Base-by-base conservation (phyloP, 176 grass and related monocot genomes). In the Avena insularis region DNA sequence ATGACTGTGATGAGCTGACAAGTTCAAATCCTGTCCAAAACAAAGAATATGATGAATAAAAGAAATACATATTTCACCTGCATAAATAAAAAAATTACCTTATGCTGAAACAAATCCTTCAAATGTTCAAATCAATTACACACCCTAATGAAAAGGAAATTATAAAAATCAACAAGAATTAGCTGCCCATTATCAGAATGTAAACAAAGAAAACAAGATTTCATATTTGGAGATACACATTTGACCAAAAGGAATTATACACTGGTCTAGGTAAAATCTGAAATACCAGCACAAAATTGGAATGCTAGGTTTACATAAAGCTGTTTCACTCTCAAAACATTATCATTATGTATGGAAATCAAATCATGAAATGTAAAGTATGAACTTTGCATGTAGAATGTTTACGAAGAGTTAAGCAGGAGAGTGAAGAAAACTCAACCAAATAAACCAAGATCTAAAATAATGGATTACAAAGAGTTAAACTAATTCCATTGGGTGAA, bases 1-100 rank as follows among this genome's bases (percentile, higher is more conserved):
- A 98, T 98, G 84, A 25, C 77, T 12, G 45, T 1, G 55, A 23
- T 29, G 12, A 57, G 59, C 40, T 31, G 33, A 85, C 70, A 57
- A 19, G 31, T 78, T 55, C 5, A 31, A 87, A 56, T 78, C 91
- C 91, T 95, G 89, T 55, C 33, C 49, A 58, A 87, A 88, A 63
- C 15, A 85, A 82, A 78, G 14, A 84, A 53, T 25, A 57, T 84
- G 49, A 68, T 79, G 53, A 84, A 29, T 6, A 10, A 72, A 17
- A 55, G 10, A 23, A 43, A 16, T 43, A 51, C 13, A 35, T 23
- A 79, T 81, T 58, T 75, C 33, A 85, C 48, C 16, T 73, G 56
- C 21, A 81, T 71, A 70, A 19, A 69, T 15, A 15, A 58, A 65
- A 47, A 83, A 10, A 64, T 75, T 10, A 15, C 36, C 8, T 7